Conservation (phyloP, 768 basidiomycete genomes). For the Cystofilobasidium bisporidii region DNA sequence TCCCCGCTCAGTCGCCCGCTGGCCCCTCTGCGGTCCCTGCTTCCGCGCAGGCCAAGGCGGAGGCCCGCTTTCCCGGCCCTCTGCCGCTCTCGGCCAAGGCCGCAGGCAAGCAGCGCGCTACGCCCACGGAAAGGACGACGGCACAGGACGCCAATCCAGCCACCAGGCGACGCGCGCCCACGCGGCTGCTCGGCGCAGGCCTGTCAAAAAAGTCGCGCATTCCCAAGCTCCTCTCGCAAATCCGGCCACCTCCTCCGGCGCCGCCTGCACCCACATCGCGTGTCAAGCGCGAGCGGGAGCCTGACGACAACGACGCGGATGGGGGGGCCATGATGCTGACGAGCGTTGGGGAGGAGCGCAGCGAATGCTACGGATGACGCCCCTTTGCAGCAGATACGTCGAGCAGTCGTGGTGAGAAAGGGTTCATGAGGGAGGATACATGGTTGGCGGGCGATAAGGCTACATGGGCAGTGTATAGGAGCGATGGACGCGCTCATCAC, state of each 20-base stretch:
- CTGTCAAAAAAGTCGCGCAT: background rate
- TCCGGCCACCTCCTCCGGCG: background rate
- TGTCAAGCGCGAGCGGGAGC: background rate
- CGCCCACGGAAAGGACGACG: background rate
- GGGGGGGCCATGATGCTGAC: background rate
- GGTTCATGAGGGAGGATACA: too few species aligned
- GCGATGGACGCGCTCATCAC: conserved; percentile 32
- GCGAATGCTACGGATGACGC: too few species aligned
- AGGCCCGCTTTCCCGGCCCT: background rate
- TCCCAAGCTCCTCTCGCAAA: background rate
- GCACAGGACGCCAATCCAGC: background rate
- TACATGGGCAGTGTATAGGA: too few species aligned
- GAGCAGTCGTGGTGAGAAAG: too few species aligned
- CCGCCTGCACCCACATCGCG: background rate
- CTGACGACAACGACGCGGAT: background rate
- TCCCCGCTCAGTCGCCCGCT: too few species aligned
- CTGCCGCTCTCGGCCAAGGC: background rate
- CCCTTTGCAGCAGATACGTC: too few species aligned
- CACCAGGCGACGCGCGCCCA: background rate
- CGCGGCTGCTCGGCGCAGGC: background rate
- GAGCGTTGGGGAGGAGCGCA: too few species aligned
- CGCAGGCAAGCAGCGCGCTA: background rate
- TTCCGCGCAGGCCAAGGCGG: background rate
- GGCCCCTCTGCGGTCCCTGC: too few species aligned
- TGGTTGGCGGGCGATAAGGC: too few species aligned